A percentile compares a stretch with the other conserved stretches of the same genome.
phyloP scores from a whole-genome alignment of 106 monocot genomes.

The Posidonia australis region DNA sequence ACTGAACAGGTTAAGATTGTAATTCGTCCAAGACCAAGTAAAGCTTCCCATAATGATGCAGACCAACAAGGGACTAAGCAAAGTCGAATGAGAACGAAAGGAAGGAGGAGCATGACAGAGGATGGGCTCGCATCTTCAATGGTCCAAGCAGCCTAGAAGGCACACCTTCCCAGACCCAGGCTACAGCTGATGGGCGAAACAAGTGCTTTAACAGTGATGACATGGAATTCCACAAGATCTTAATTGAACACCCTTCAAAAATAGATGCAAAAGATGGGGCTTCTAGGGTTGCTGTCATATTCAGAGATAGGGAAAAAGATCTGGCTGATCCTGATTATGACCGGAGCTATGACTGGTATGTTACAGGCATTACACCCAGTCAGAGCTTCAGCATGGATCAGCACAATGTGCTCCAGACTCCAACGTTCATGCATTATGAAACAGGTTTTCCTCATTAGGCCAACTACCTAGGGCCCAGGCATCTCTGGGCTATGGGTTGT shows the following conservation, averaged over 20 bases:
- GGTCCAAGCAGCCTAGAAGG: constrained; percentile 16
- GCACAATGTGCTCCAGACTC: constrained; percentile 34
- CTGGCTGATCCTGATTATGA: constrained; percentile 85
- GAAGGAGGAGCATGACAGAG: constrained; percentile 78
- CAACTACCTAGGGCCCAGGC: constrained; percentile 18
- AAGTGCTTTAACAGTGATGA: constrained; percentile 19
- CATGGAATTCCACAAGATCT: constrained; percentile 10
- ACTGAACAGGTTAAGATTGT: constrained; percentile 52
- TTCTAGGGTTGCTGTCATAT: constrained; percentile 66
- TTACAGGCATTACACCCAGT: constrained; percentile 23
- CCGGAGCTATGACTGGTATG: constrained; percentile 74
- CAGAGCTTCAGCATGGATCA: constrained; percentile 33
- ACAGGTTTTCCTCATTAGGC: constrained; percentile 18
- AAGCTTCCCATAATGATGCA: constrained; percentile 21
- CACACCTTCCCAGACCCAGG: constrained; percentile 1
- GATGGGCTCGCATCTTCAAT: constrained; percentile 70
- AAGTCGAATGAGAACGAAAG: constrained; percentile 51
- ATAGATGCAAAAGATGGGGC: constrained; percentile 19
- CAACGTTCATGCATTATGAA: constrained; percentile 39
- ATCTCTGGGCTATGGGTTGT: not conserved
- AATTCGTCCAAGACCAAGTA: constrained; percentile 57
- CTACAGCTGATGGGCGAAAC: constrained; percentile 21
- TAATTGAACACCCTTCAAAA: constrained; percentile 31
- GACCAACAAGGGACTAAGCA: constrained; percentile 15
- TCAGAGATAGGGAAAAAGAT: constrained; percentile 84